Conservation (phyloP, 139 green algal genomes). For the Coccomyxa sp. region DNA sequence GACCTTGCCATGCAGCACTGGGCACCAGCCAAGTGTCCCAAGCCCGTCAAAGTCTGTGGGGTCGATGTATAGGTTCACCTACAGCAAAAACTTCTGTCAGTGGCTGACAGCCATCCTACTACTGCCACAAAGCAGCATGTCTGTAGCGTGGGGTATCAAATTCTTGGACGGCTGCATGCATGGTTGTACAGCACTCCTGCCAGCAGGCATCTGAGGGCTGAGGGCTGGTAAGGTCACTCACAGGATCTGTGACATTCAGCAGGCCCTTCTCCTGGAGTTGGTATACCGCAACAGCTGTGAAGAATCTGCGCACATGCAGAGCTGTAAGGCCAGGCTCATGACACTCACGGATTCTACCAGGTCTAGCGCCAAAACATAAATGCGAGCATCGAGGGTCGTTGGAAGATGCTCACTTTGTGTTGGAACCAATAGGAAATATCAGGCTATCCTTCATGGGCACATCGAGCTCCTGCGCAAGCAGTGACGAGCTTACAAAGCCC, state of each 20-base stretch:
- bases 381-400: no score
- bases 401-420: background rate
- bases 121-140: no score
- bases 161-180: no score
- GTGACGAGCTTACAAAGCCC: no score
- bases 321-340: no score
- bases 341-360: no score
- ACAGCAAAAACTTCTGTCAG: background rate
- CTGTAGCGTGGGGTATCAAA: no score
- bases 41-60: background rate
- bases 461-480: background rate
- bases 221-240: background rate
- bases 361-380: no score
- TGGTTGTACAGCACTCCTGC: no score
- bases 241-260: background rate
- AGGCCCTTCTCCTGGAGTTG: background rate
- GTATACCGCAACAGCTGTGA: background rate
- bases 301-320: background rate
- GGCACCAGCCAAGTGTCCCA: background rate
- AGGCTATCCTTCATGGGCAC: background rate
- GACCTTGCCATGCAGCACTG: background rate
- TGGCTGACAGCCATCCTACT: no score
- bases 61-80: background rate
- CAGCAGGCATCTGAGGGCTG: background rate
- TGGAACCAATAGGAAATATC: background rate